Conservation (phyloP, 2,329 filamentous ascomycete species). For the Pseudogymnoascus sp. region DNA sequence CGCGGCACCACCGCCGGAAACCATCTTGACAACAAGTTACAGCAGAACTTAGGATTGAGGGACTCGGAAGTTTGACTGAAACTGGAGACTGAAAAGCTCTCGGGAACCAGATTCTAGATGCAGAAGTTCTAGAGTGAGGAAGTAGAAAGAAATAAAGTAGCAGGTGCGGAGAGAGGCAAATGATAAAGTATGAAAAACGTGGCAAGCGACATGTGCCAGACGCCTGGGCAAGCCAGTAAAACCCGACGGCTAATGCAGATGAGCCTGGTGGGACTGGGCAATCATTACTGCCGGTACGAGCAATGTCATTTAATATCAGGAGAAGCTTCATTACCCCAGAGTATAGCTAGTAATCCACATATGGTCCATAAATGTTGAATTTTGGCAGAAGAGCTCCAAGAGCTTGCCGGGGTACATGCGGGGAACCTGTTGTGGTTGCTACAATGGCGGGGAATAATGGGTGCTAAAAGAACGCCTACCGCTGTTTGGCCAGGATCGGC, state of each 20-base stretch:
- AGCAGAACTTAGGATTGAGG: background rate
- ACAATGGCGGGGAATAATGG: background rate
- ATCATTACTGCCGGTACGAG: background rate
- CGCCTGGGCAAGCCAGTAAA: background rate
- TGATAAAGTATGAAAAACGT: background rate
- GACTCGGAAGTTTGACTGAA: background rate
- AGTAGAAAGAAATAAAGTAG: background rate
- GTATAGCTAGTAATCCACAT: background rate
- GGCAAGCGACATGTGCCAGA: background rate
- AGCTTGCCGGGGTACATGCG: background rate
- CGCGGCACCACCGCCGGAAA: conserved; percentile 25
- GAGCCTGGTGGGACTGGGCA: background rate
- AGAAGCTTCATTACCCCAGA: conserved; percentile 4
- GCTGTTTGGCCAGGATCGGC: background rate
- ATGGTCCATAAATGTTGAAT: background rate
- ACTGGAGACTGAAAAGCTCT: background rate
- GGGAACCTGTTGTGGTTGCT: background rate
- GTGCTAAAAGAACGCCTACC: background rate
- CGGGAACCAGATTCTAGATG: background rate
- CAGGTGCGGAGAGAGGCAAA: background rate
- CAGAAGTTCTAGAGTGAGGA: background rate
- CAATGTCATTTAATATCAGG: background rate
- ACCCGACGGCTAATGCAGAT: background rate
- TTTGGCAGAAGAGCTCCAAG: conserved; percentile 2
- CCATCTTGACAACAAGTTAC: conserved; percentile 19